phyloP scores from a whole-genome alignment of 805 yeast species.

The Wickerhamiella bombiphila region DNA sequence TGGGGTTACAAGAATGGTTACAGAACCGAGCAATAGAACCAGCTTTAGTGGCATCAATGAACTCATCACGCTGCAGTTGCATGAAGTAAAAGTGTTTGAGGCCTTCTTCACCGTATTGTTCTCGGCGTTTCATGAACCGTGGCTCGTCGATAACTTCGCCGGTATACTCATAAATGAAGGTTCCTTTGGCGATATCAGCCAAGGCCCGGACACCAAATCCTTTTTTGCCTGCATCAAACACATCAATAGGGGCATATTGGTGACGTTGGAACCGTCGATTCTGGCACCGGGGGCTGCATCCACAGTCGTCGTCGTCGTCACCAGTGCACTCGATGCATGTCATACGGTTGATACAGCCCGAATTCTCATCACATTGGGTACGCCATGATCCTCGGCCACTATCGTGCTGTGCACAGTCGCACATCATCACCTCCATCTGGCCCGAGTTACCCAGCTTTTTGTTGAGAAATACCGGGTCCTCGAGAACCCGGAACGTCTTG shows the following conservation, averaged over 20 bases:
- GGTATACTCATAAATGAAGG: slow-evolving; percentile 80
- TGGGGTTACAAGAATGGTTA: slow-evolving; percentile 91
- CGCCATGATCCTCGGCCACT: background rate
- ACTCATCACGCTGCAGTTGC: slow-evolving; percentile 88
- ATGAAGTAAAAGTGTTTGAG: slow-evolving; percentile 81
- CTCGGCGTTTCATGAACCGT: slow-evolving; percentile 60
- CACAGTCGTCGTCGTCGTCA: slow-evolving; percentile 33
- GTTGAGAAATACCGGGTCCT: slow-evolving; percentile 46
- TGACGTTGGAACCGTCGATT: slow-evolving; percentile 78
- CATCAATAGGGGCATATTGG: slow-evolving; percentile 61
- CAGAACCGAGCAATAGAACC: slow-evolving; percentile 86
- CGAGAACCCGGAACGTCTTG: slow-evolving; percentile 39
- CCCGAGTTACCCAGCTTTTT: slow-evolving; percentile 55
- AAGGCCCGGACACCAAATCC: slow-evolving; percentile 84
- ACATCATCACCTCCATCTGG: slow-evolving; percentile 72
- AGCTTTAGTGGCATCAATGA: slow-evolving; percentile 82
- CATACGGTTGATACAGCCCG: slow-evolving; percentile 82
- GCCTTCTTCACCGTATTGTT: slow-evolving; percentile 42
- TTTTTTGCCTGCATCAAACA: slow-evolving; percentile 68
- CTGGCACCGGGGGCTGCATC: slow-evolving; percentile 66
- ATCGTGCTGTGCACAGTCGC: slow-evolving; percentile 60
- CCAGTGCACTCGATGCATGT: slow-evolving; percentile 85
- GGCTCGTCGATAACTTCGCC: slow-evolving; percentile 86
- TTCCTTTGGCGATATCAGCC: slow-evolving; percentile 37
- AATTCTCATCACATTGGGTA: slow-evolving; percentile 69